Conservation (phyloP, 139 green algal species). For the Coelastrella sp. region DNA sequence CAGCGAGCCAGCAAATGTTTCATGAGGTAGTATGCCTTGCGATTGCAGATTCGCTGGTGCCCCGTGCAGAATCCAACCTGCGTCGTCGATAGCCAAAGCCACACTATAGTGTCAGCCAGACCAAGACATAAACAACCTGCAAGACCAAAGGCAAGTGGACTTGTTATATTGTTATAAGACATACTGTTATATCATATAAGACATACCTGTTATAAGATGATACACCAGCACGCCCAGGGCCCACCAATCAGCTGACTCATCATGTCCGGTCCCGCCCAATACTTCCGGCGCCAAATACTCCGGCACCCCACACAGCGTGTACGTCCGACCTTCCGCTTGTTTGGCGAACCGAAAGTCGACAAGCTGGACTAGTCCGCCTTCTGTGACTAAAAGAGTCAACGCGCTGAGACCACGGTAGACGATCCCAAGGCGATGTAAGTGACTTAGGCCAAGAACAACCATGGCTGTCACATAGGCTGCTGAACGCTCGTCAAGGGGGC, state of each 20-base stretch:
- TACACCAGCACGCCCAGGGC: constrained; percentile 81
- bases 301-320: constrained; percentile 83
- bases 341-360: constrained; percentile 76
- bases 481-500: constrained; percentile 58
- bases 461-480: constrained; percentile 67
- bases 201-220: constrained; percentile 75
- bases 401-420: constrained; percentile 69
- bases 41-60: too few relatives aligned
- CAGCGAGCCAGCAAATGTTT: too few relatives aligned
- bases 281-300: constrained; percentile 82
- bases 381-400: constrained; percentile 71
- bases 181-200: too few relatives aligned
- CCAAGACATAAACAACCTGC: too few relatives aligned
- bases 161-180: too few relatives aligned
- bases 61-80: too few relatives aligned
- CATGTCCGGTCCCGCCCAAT: constrained; percentile 66
- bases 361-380: constrained; percentile 63
- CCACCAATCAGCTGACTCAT: constrained; percentile 75
- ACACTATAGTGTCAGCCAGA: too few relatives aligned
- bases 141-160: too few relatives aligned
- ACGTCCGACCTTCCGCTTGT: constrained; percentile 68
- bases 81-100: too few relatives aligned
- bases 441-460: constrained; percentile 73
- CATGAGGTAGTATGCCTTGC: too few relatives aligned
- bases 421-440: constrained; percentile 72